These are phyloP conservation scores for Rickenella mellea DNA, from an alignment of 768 basidiomycete species.

Conservation along the genomic window DNA sequence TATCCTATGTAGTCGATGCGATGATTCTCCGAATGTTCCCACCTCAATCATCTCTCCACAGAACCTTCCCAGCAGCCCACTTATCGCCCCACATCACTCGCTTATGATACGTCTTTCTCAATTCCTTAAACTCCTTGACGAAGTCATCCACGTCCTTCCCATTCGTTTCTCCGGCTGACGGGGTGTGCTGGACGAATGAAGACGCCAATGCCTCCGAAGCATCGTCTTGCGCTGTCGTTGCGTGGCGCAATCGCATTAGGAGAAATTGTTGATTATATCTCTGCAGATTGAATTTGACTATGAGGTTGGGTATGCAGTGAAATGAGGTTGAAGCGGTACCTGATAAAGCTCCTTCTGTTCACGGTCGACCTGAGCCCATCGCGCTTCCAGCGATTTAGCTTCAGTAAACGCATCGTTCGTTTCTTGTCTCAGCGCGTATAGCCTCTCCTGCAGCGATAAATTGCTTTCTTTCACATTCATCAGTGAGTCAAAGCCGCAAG, in stretches of 20 bases:
- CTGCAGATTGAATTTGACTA: conserved; percentile 32
- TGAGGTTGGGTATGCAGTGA: conserved; percentile 6
- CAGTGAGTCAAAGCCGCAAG: conserved; percentile 6
- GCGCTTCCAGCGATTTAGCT: conserved; percentile 67
- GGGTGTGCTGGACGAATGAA: conserved; percentile 64
- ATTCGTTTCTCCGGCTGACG: conserved; percentile 19
- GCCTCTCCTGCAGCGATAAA: conserved; percentile 60
- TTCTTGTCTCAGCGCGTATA: conserved; percentile 69
- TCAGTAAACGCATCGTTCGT: conserved; percentile 85
- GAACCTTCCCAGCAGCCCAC: conserved; percentile 79
- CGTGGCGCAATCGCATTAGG: conserved; percentile 77
- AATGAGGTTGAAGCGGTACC: conserved; percentile 29
- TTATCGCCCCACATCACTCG: conserved; percentile 82
- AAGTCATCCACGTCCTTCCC: conserved; percentile 74
- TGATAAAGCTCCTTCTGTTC: conserved; percentile 87
- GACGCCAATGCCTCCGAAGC: conserved; percentile 76
- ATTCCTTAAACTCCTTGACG: conserved; percentile 77
- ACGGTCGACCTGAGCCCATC: conserved; percentile 82
- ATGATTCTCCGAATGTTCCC: no score
- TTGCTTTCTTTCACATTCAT: conserved; percentile 48
- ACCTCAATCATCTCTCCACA: conserved; percentile 73
- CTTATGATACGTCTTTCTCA: conserved; percentile 88
- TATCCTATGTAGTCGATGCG: no score
- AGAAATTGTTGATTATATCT: conserved; percentile 83
- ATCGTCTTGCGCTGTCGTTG: conserved; percentile 86